phyloP scores from a whole-genome alignment of 2,329 filamentous ascomycete species.

The Alternaria metachromatica region DNA sequence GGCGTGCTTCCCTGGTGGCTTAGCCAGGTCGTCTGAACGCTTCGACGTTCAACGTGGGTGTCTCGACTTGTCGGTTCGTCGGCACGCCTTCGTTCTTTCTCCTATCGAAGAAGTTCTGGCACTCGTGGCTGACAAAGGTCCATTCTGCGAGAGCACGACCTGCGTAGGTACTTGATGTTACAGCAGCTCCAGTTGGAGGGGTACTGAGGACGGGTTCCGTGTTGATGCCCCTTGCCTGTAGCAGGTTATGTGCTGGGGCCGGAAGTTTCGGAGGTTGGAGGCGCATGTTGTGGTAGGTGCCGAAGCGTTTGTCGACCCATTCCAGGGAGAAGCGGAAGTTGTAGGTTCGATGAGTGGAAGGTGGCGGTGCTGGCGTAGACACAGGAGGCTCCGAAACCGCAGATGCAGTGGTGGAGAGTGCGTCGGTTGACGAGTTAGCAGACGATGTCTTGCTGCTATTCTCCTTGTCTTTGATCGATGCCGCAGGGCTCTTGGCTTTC shows the following conservation, averaged over 20 bases:
- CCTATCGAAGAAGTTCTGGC: conserved; percentile 81
- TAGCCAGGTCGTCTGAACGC: conserved; percentile 61
- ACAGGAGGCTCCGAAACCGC: conserved; percentile 9
- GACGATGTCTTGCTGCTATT: conserved; percentile 20
- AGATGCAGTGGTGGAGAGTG: conserved; percentile 9
- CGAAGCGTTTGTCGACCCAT: conserved; percentile 65
- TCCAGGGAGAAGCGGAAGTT: conserved; percentile 79
- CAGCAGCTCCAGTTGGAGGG: conserved; percentile 48
- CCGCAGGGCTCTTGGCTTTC: conserved; percentile 49
- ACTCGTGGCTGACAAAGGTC: conserved; percentile 76
- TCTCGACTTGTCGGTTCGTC: conserved; percentile 71
- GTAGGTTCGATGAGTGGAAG: conserved; percentile 64
- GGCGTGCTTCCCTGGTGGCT: not conserved
- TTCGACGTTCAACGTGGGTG: conserved; percentile 69
- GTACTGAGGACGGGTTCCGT: conserved; percentile 29
- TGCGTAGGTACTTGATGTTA: conserved; percentile 62
- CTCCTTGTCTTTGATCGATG: conserved; percentile 33
- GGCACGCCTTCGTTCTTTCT: conserved; percentile 76
- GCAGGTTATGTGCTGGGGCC: conserved; percentile 69
- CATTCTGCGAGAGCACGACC: conserved; percentile 81
- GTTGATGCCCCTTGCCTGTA: conserved; percentile 55
- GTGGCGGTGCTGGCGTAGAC: conserved; percentile 49
- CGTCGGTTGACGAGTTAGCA: conserved; percentile 8
- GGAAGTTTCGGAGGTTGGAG: conserved; percentile 73
- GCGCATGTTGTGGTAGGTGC: conserved; percentile 66